Evolutionary conservation across 2,329 filamentous ascomycete genomes (phyloP).

Genomic region (Beauveria medogensis): DNA sequence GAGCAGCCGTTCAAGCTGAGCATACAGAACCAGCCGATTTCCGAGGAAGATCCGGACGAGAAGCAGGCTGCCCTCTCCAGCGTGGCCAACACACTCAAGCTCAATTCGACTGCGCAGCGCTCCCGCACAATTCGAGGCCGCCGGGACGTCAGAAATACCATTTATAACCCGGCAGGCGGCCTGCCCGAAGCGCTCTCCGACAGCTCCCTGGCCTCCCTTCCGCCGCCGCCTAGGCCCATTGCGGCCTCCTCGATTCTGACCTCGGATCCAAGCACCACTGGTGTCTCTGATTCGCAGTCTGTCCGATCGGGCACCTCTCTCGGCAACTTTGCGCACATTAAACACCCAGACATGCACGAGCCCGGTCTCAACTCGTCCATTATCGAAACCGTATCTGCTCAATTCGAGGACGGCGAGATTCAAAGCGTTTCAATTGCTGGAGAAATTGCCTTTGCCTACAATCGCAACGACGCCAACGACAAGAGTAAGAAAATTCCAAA

Average conservation of each 20-base stretch:
- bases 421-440: constrained; percentile 70
- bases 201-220: constrained; percentile 19
- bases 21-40: constrained; percentile 70
- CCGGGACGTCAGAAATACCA: constrained; percentile 84
- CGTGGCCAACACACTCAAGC: constrained; percentile 64
- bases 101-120: constrained; percentile 57
- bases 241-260: constrained; percentile 47
- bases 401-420: constrained; percentile 66
- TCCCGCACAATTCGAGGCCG: constrained; percentile 76
- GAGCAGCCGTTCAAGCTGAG: constrained; percentile 71
- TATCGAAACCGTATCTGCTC: constrained; percentile 82
- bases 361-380: constrained; percentile 81
- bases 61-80: constrained; percentile 66
- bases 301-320: constrained; percentile 82
- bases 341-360: constrained; percentile 73
- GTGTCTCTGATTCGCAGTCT: constrained; percentile 76
- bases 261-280: constrained; percentile 53
- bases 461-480: constrained; percentile 40
- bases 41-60: constrained; percentile 67
- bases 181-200: constrained; percentile 27
- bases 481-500: constrained; percentile 33
- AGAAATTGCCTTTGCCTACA: constrained; percentile 83
- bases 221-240: constrained; percentile 26
- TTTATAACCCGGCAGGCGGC: constrained; percentile 57
- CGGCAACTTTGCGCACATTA: constrained; percentile 57